A percentile compares a stretch with the other conserved stretches of the same genome.
phyloP scores from a whole-genome alignment of 306 rosid genomes.

The Sicyos edulis region DNA sequence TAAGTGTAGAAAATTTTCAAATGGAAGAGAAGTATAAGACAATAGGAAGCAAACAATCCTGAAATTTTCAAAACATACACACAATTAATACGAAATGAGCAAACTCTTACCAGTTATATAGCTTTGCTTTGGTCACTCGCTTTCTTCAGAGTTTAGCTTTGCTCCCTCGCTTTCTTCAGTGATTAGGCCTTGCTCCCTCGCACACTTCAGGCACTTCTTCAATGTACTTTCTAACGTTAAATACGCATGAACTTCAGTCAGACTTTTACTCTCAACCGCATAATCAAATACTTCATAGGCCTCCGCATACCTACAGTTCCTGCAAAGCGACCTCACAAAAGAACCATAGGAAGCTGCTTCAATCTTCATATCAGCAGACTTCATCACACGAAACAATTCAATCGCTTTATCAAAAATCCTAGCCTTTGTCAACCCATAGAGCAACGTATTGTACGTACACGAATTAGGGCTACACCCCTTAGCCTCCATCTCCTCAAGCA shows the following conservation, averaged over 20 bases:
- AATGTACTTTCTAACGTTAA: constrained; percentile 62
- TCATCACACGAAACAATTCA: constrained; percentile 61
- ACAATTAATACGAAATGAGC: constrained; percentile 9
- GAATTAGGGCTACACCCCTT: constrained; percentile 66
- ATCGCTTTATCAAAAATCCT: constrained; percentile 63
- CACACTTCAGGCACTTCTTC: constrained; percentile 50
- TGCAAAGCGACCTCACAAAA: constrained; percentile 65
- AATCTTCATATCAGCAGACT: constrained; percentile 49
- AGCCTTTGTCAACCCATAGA: constrained; percentile 68
- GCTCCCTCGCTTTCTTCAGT: constrained; percentile 56
- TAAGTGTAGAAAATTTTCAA: neutral
- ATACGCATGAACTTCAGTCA: constrained; percentile 70
- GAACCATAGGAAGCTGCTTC: constrained; percentile 77
- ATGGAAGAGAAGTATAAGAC: neutral
- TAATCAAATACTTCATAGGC: constrained; percentile 90
- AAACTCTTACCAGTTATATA: constrained; percentile 35
- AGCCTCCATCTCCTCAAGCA: constrained; percentile 68
- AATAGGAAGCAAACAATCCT: neutral
- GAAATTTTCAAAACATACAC: constrained; percentile 1
- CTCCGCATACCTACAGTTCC: constrained; percentile 64
- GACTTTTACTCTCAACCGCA: constrained; percentile 78
- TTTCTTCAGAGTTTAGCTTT: constrained; percentile 50
- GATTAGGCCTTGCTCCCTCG: constrained; percentile 49
- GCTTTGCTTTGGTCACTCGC: constrained; percentile 49
- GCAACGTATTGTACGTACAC: constrained; percentile 69